Conservation (phyloP, 768 basidiomycete genomes). For the Leucosporidium scottii region DNA sequence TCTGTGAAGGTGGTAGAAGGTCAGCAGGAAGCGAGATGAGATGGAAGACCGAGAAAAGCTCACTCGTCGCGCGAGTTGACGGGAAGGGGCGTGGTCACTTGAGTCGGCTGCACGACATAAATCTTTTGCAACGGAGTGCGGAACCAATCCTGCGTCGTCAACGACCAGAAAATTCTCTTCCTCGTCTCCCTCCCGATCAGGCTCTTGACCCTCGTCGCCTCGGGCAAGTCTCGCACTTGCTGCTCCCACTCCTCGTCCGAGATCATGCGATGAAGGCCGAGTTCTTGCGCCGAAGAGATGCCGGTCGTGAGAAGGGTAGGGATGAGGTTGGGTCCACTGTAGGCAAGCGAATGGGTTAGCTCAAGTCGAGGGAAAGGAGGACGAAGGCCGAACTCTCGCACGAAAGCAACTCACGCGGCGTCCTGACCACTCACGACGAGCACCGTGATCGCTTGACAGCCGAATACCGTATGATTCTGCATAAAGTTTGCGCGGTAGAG, state of each 20-base stretch:
- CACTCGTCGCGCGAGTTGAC: conserved; percentile 16
- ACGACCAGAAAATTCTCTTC: conserved; percentile 7
- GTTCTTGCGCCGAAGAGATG: conserved; percentile 13
- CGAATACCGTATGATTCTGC: conserved; percentile 5
- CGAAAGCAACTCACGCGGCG: background rate
- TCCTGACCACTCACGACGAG: background rate
- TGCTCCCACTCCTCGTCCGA: background rate
- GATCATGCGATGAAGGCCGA: conserved; percentile 8
- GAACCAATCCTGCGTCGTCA: conserved; percentile 11
- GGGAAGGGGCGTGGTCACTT: conserved; percentile 18
- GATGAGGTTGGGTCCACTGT: background rate
- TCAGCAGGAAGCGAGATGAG: no score
- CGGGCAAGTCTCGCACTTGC: background rate
- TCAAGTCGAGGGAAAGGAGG: no score
- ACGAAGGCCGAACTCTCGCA: no score
- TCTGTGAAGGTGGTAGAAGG: background rate
- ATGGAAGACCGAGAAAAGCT: background rate
- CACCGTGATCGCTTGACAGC: conserved; percentile 1
- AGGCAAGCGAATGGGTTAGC: no score
- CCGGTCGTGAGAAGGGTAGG: conserved; percentile 12
- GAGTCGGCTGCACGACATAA: conserved; percentile 4
- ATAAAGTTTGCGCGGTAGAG: conserved; percentile 7
- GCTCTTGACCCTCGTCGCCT: background rate
- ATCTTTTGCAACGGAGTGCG: background rate
- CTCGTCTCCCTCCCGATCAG: conserved; percentile 7